Conservation (phyloP, 371 early-diverging fungal species). For the Mucor circinelloides region DNA sequence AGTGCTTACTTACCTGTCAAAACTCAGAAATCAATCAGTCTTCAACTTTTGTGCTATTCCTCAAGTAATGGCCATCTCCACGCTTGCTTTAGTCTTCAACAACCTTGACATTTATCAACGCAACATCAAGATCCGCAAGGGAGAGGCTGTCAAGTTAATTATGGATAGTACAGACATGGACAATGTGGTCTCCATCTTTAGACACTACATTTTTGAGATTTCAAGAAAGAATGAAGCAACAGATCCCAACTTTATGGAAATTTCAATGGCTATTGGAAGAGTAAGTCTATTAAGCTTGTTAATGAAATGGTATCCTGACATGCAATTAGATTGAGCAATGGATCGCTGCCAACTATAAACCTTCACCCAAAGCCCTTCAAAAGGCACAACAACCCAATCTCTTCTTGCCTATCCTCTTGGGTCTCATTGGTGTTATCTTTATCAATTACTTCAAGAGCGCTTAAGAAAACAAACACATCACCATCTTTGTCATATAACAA, state of each 20-base stretch:
- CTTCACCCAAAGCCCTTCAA: constrained; percentile 15
- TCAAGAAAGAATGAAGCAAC: constrained; percentile 66
- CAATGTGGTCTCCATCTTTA: constrained; percentile 66
- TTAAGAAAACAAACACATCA: constrained; percentile 1
- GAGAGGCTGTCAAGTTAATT: constrained; percentile 85
- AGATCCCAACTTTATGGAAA: constrained; percentile 73
- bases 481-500: neutral
- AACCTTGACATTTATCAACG: constrained; percentile 77
- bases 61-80: constrained; percentile 98
- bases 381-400: constrained; percentile 13
- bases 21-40: constrained; percentile 76
- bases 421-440: constrained; percentile 33
- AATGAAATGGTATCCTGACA: neutral
- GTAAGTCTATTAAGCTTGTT: constrained; percentile 20
- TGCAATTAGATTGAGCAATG: constrained; percentile 48
- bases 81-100: constrained; percentile 84
- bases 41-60: constrained; percentile 97
- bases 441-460: constrained; percentile 18
- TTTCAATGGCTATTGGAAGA: constrained; percentile 62
- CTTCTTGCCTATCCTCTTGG: constrained; percentile 34
- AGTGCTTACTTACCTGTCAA: constrained; percentile 82
- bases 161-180: constrained; percentile 58
- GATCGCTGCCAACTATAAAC: constrained; percentile 32
- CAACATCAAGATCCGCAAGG: constrained; percentile 94
- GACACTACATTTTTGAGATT: constrained; percentile 65